These are phyloP conservation scores for Plantago ovata DNA, from an alignment of 257 asterid species.

Conservation along the genomic window DNA sequence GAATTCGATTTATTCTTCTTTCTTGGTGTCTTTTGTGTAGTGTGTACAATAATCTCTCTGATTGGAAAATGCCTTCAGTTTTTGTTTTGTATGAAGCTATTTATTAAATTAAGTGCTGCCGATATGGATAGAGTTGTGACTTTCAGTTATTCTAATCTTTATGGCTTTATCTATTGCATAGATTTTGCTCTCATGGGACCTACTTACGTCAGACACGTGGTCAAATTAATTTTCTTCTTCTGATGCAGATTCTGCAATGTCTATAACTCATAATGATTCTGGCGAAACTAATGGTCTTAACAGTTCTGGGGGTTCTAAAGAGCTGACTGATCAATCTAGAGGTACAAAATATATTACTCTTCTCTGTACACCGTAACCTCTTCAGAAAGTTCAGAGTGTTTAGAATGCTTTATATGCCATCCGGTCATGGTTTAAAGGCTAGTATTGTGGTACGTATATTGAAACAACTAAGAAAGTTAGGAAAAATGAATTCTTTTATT, in stretches of 20 bases:
- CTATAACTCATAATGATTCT: constrained; percentile 2
- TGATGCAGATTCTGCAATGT: constrained; percentile 8
- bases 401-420: background rate
- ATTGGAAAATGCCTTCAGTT: background rate
- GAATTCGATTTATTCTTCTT: no score
- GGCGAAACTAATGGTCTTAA: background rate
- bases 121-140: background rate
- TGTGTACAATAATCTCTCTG: background rate
- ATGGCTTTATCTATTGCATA: background rate
- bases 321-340: background rate
- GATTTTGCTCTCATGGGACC: background rate
- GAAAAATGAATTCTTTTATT: background rate
- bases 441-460: background rate
- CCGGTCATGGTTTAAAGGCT: background rate
- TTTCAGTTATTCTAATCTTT: background rate
- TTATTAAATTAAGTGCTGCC: background rate
- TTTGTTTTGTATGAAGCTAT: background rate
- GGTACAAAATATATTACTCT: constrained; percentile 1
- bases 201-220: background rate
- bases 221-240: background rate
- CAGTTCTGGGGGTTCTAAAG: constrained; percentile 4
- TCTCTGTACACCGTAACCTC: background rate
- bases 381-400: background rate
- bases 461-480: background rate
- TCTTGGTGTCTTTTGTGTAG: no score